Evolutionary conservation across 495 filamentous ascomycete species (phyloP).

Genomic region (Coniosporium apollinis): DNA sequence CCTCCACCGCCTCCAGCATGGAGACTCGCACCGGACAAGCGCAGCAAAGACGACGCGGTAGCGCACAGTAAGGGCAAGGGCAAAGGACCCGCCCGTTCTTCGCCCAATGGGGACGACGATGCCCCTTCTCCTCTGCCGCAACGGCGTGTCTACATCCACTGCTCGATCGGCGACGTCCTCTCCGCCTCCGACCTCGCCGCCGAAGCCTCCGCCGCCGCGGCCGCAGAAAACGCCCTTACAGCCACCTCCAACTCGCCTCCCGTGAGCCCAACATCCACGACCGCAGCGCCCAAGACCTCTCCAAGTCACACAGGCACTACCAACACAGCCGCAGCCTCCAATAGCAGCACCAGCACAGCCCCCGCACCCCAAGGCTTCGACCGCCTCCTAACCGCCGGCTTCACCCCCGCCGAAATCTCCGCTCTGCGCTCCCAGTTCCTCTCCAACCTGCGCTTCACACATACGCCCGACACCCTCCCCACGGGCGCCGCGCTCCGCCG

Average conservation of each 20-base stretch:
- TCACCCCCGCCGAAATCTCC: conserved; percentile 65
- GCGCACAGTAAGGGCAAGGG: conserved; percentile 28
- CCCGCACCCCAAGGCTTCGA: conserved; percentile 77
- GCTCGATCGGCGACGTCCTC: conserved; percentile 65
- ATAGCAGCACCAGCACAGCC: conserved; percentile 23
- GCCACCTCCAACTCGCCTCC: conserved; percentile 2
- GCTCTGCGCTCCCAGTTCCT: conserved; percentile 73
- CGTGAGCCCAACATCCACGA: neutral
- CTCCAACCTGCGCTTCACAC: conserved; percentile 53
- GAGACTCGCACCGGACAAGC: conserved; percentile 25
- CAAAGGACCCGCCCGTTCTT: conserved; percentile 34
- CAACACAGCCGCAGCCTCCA: neutral
- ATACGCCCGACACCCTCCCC: conserved; percentile 78
- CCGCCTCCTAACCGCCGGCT: conserved; percentile 59
- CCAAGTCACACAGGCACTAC: too few species aligned
- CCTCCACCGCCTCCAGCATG: conserved; percentile 33
- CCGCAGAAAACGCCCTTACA: conserved; percentile 17
- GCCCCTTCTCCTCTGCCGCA: conserved; percentile 7
- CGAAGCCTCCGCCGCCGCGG: conserved; percentile 40
- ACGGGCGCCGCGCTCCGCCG: conserved; percentile 37
- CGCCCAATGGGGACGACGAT: conserved; percentile 10
- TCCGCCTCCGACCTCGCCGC: conserved; percentile 45
- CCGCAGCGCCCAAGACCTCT: conserved; percentile 3
- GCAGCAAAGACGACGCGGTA: neutral
- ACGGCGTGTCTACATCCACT: conserved; percentile 65